Conservation (phyloP, 305 asterid species). For the Solanum hybrid region DNA sequence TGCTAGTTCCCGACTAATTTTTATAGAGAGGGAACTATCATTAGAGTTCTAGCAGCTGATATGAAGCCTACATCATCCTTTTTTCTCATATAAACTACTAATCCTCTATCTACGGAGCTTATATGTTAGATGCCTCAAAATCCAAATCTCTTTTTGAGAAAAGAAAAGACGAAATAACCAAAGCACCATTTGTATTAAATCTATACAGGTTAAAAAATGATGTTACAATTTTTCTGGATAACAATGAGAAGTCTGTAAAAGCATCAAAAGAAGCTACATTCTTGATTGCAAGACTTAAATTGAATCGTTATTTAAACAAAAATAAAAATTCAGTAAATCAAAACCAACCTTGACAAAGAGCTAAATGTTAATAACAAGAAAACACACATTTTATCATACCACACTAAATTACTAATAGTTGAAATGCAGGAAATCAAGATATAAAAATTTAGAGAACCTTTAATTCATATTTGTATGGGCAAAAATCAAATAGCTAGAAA, state of each 20-base stretch:
- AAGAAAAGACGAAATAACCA: not conserved
- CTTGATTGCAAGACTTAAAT: not conserved
- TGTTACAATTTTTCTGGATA: not conserved
- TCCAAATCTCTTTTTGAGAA: not conserved
- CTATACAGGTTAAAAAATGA: not conserved
- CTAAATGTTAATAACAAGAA: not conserved
- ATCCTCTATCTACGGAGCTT: not conserved
- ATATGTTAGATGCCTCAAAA: not conserved
- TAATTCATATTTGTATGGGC: not conserved
- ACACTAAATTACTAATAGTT: not conserved
- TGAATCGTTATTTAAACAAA: not conserved
- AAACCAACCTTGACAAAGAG: not conserved
- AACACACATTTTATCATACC: not conserved
- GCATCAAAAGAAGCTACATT: not conserved
- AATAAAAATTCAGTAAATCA: not conserved
- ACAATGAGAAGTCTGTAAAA: not conserved
- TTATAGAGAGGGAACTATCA: not conserved
- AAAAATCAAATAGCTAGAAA: not conserved
- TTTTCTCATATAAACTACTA: not conserved
- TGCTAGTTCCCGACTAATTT: not conserved
- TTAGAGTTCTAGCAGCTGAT: not conserved
- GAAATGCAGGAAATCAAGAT: not conserved
- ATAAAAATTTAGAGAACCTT: not conserved
- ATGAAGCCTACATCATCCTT: not conserved
- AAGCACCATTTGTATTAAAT: not conserved